These are phyloP conservation scores for Lipomyces chichibuensis DNA, from an alignment of 805 yeast genomes.

Conservation along the genomic window DNA sequence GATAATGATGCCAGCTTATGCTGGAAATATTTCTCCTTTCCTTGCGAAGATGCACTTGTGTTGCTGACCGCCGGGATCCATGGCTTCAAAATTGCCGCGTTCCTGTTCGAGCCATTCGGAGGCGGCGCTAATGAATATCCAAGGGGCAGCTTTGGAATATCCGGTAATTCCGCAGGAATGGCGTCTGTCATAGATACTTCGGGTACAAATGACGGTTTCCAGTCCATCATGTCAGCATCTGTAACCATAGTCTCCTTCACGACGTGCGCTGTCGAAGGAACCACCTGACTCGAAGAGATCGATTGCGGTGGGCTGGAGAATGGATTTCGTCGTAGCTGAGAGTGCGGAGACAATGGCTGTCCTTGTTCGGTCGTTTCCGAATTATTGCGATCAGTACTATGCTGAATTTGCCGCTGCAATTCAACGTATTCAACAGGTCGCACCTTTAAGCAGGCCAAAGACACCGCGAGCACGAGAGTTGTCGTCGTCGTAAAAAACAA, in stretches of 20 bases:
- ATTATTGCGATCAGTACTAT: neutral
- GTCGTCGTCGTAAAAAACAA: slow-evolving; percentile 7
- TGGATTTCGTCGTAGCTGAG: neutral
- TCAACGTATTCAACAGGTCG: slow-evolving; percentile 6
- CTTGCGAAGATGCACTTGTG: neutral
- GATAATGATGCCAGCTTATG: neutral
- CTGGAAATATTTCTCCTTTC: slow-evolving; percentile 13
- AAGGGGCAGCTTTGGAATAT: slow-evolving; percentile 17
- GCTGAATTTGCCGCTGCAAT: neutral
- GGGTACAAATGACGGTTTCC: slow-evolving; percentile 20
- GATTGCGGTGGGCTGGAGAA: neutral
- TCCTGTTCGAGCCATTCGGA: slow-evolving; percentile 13
- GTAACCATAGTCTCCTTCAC: neutral
- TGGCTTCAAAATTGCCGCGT: neutral
- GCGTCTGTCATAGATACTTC: neutral
- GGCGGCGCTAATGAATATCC: slow-evolving; percentile 23
- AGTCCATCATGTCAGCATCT: slow-evolving; percentile 26
- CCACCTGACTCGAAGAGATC: neutral
- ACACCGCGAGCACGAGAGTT: neutral
- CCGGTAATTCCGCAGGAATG: slow-evolving; percentile 1
- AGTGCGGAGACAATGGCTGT: neutral
- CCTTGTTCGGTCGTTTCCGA: neutral
- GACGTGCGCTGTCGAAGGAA: neutral
- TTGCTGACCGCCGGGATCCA: neutral
- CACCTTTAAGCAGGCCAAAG: slow-evolving; percentile 8